Base-by-base conservation (phyloP, 129 eudicot genomes). In the Glebionis coronaria region DNA sequence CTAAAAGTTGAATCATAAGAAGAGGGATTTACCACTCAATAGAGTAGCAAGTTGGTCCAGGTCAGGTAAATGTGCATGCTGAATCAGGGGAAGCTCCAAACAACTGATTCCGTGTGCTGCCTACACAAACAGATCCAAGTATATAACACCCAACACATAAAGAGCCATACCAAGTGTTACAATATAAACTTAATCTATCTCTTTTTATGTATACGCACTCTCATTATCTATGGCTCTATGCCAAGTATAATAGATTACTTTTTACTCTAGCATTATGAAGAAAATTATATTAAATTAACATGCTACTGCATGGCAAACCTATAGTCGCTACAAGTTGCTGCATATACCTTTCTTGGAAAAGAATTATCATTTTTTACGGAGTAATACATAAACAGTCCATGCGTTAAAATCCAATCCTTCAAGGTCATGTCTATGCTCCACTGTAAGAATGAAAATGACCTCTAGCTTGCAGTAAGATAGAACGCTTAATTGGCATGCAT, bases 81-180 rank as follows among this genome's bases (percentile, higher is more conserved):
- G 87, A 52, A 91, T 88, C 27, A 91, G 87, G 58, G 96, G 98
- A 52, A 88, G 90, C 81, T 91, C 98, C 71, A 88, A 78, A 73
- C 89, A 88, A 29, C 54, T 49, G 77, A 91, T 61, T 50, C 91
- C 95, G 70, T 76, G 91, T 64, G 78, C 83, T 56, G 76, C 96
- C 96, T 91, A 12, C 61, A 63, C 51, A 27, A 60, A 53, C 50
- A 54, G 25, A 69, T 54, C 8, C 1, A 35, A 35, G 44, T 49
- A 64, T 44, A 69, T 47, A 18, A 51, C 25, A 69, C 12, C 68
- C 44, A 44, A 44, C 40, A 31, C 46, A 12, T 46, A 29, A 15
- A 28, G 51, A 73, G 20, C 47, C 44, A 27, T 44, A 49, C 51
- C 3, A 9, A 46, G 14, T 49, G 40, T 53, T 23, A 42, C 29